Percentiles rank a stretch among this genome's conserved stretches.
Conservation (phyloP, 768 basidiomycete genomes). For the Boletus patriciae region DNA sequence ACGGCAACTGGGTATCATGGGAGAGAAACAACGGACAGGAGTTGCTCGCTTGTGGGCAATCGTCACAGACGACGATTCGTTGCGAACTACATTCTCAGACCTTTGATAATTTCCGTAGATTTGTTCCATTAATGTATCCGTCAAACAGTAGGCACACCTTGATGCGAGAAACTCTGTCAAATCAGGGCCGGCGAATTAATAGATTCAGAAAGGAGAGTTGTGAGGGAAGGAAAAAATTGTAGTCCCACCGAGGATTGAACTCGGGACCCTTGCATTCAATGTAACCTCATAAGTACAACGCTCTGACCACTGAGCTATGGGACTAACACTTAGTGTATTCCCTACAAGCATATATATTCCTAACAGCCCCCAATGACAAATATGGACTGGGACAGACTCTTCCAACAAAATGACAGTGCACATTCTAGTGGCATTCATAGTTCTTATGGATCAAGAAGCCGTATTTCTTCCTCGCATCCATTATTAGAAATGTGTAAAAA, state of each 20-base stretch:
- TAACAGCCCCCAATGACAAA: not conserved
- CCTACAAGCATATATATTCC: not conserved
- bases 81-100: not conserved
- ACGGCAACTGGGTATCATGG: slow-evolving; percentile 22
- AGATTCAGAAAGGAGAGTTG: not conserved
- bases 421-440: not conserved
- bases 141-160: not conserved
- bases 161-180: not conserved
- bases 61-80: slow-evolving; percentile 14
- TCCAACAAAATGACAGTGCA: not conserved
- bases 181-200: not conserved
- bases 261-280: slow-evolving; percentile 60
- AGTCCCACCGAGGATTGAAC: slow-evolving; percentile 64
- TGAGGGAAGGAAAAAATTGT: slow-evolving; percentile 34
- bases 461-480: slow-evolving; percentile 44
- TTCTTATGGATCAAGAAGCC: slow-evolving; percentile 28
- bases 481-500: slow-evolving; percentile 51
- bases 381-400: not conserved
- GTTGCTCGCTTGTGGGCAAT: slow-evolving; percentile 16
- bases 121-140: not conserved
- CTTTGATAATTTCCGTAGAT: not conserved
- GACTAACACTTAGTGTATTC: slow-evolving; percentile 25
- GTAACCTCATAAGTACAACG: slow-evolving; percentile 62
- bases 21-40: slow-evolving; percentile 22
- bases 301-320: slow-evolving; percentile 65